Evolutionary conservation across 257 asterid genomes (phyloP), one percentile per base, ranked within the genome.

Genomic region (Solanum chiquidenum): DNA sequence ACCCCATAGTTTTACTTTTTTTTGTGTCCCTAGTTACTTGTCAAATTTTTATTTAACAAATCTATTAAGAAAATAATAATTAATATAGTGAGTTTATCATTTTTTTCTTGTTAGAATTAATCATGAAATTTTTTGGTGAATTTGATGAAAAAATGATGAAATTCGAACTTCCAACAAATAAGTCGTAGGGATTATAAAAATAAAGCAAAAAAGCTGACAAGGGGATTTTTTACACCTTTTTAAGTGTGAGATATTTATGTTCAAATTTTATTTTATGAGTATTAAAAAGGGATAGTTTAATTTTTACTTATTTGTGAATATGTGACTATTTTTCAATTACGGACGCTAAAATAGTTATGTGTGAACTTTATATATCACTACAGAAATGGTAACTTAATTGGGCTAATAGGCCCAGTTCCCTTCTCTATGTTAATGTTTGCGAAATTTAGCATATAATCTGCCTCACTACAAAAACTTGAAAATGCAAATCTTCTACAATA

Each of bases 1-100:
- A 16, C 62, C 62, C 55, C 83, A 12, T 38, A 23, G 7, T 75
- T 23, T 16, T 38, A 38, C 12, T 6, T n/a, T 12, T 20, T 42
- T 13, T 49, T 49, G 8, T 49, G 3, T 49, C 7, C 20, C 3
- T 49, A 49, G 5, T 49, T 49, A 49, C 21, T 49, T 49, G 8
- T 49, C 5, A 0, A 49, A 14, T 14, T 49, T 49, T 14, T 14
- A 13, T 49, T 14, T 49, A 49, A 0, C 7, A 5, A 49, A 49
- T 5, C 18, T 13, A 49, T 49, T 49, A 14, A 42, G 11, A 42
- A 42, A 5, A 49, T 5, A 46, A 49, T 49, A 5, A 5, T 5
- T 49, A 0, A 49, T 3, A 49, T 13, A 0, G 2, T 13, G 1
- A 49, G 0, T 49, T 46, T 13, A 49, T 0, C 20, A 14, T 49